These are phyloP conservation scores for Wallemia hederae DNA, from an alignment of 1,284 basidiomycete species.

Conservation along the genomic window DNA sequence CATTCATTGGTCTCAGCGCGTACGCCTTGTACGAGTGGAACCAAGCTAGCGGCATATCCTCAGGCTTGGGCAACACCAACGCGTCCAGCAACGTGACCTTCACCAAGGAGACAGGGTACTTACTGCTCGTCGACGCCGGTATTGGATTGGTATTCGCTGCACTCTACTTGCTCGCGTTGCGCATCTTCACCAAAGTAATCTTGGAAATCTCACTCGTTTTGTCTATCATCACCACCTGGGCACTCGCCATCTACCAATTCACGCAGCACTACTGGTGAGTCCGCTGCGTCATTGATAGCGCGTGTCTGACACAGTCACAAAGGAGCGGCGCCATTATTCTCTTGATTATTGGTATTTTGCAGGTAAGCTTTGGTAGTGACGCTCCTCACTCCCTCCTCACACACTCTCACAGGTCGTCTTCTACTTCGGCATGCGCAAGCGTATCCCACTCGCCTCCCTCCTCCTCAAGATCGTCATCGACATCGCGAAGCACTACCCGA, in stretches of 20 bases:
- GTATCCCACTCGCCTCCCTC: slow-evolving; percentile 2
- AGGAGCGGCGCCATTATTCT: background rate
- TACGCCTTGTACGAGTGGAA: background rate
- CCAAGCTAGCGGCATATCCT: background rate
- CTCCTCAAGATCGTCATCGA: slow-evolving; percentile 24
- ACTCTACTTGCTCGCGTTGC: slow-evolving; percentile 27
- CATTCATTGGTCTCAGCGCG: background rate
- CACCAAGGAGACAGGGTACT: slow-evolving; percentile 24
- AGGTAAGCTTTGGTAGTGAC: background rate
- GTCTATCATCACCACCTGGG: slow-evolving; percentile 12
- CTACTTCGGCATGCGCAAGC: slow-evolving; percentile 1
- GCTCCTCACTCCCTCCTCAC: background rate
- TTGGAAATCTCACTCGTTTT: slow-evolving; percentile 51
- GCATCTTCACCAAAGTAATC: slow-evolving; percentile 43
- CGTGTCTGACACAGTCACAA: background rate
- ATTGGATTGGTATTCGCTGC: slow-evolving; percentile 26
- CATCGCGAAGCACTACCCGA: slow-evolving; percentile 47
- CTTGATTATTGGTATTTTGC: background rate
- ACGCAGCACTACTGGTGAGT: background rate
- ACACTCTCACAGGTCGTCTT: slow-evolving; percentile 1
- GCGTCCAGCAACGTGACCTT: background rate
- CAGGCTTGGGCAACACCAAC: background rate
- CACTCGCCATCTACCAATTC: background rate
- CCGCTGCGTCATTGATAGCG: background rate
- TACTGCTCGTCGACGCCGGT: slow-evolving; percentile 35